Conservation (phyloP, 2,329 filamentous ascomycete species). For the Aspergillus tanneri region DNA sequence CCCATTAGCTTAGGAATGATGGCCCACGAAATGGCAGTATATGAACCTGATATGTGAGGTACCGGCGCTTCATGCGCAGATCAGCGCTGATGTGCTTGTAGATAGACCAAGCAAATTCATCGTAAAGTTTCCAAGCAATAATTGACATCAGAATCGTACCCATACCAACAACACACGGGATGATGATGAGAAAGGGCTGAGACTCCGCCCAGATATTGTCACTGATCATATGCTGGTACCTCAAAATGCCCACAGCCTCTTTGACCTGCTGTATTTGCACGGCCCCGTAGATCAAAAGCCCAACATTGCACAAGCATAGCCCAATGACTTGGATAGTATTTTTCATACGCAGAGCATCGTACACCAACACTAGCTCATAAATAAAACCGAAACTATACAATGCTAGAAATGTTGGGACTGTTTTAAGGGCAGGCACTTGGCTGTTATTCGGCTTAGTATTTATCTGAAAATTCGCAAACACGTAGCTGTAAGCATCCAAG, state of each 20-base stretch:
- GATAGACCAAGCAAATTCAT: constrained; percentile 98
- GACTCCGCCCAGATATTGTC: constrained; percentile 66
- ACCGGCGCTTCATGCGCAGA: constrained; percentile 92
- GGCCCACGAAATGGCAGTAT: background rate
- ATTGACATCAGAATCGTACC: constrained; percentile 71
- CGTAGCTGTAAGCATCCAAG: constrained; percentile 60
- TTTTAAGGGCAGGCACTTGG: constrained; percentile 48
- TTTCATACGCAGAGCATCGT: constrained; percentile 89
- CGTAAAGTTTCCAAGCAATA: constrained; percentile 91
- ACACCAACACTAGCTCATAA: constrained; percentile 85
- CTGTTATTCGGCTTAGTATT: constrained; percentile 47
- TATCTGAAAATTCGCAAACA: constrained; percentile 81
- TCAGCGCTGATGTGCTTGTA: constrained; percentile 99
- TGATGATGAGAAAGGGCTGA: constrained; percentile 75
- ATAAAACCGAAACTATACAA: constrained; percentile 97
- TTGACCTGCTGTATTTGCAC: constrained; percentile 91
- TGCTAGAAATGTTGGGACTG: constrained; percentile 92
- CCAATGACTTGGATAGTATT: constrained; percentile 99
- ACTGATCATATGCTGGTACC: constrained; percentile 46
- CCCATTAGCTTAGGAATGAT: constrained; percentile 18
- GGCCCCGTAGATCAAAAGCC: constrained; percentile 85
- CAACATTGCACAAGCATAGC: constrained; percentile 86
- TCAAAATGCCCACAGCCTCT: constrained; percentile 64
- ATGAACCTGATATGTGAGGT: constrained; percentile 88
- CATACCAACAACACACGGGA: constrained; percentile 78